A percentile compares a stretch with the other conserved stretches of the same genome.
phyloP scores from a whole-genome alignment of 2,329 filamentous ascomycete genomes.

The Cytospora piceicola region DNA sequence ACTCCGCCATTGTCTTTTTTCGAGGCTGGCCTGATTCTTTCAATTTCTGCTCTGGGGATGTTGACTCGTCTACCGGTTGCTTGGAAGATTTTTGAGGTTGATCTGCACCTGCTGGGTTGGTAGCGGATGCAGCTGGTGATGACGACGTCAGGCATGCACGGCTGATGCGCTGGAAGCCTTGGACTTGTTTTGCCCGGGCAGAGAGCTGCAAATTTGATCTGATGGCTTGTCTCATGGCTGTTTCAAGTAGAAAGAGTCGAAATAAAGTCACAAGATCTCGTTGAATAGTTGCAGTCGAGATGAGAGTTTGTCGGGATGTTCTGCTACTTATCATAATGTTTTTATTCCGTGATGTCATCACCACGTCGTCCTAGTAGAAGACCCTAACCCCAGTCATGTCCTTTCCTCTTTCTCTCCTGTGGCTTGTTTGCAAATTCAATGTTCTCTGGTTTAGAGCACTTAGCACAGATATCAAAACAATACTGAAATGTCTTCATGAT shows the following conservation, averaged over 20 bases:
- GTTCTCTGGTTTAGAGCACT: no score
- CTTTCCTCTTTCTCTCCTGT: no score
- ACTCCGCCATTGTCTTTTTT: conserved; percentile 63
- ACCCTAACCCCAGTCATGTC: not conserved
- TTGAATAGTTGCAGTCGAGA: not conserved
- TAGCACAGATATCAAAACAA: no score
- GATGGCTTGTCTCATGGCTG: not conserved
- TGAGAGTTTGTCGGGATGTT: not conserved
- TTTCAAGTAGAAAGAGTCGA: no score
- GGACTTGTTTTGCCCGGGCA: not conserved
- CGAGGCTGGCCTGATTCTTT: not conserved
- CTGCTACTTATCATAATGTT: not conserved
- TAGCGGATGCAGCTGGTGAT: not conserved
- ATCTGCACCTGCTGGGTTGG: not conserved
- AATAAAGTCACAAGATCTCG: not conserved
- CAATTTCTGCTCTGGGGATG: no score
- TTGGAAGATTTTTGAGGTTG: not conserved
- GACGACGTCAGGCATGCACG: not conserved
- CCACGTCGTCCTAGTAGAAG: not conserved
- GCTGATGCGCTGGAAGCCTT: conserved; percentile 1
- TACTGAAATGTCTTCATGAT: no score
- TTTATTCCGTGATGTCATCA: not conserved
- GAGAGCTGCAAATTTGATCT: not conserved
- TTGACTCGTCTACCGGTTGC: not conserved
- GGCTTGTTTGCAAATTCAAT: no score